Conservation (phyloP, 2,329 filamentous ascomycete genomes). For the Pyrenophora tritici-repentis region DNA sequence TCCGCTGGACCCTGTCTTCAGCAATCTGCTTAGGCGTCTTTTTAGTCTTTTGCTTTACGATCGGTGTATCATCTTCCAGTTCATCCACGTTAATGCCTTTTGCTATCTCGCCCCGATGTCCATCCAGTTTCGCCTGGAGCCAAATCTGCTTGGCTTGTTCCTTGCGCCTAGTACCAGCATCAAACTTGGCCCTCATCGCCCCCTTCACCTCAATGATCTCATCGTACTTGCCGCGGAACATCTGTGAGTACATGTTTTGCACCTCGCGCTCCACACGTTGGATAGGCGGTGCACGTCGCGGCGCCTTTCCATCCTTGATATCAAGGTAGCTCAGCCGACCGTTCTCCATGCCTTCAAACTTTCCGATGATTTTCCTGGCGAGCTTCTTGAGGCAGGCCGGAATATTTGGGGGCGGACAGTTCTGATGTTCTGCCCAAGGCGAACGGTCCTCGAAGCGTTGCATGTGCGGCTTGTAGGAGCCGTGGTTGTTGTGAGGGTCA, state of each 20-base stretch:
- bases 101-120: background rate
- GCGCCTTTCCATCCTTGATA: background rate
- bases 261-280: conserved; percentile 4
- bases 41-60: background rate
- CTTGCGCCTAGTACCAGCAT: background rate
- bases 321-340: background rate
- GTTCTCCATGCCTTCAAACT: conserved; percentile 1
- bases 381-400: background rate
- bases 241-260: conserved; percentile 4
- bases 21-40: conserved; percentile 2
- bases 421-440: background rate
- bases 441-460: background rate
- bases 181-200: background rate
- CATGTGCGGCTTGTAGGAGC: conserved; percentile 5
- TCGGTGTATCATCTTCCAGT: background rate
- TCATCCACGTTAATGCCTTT: background rate
- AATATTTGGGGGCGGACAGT: background rate
- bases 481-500: conserved; percentile 10
- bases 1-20: background rate
- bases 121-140: background rate
- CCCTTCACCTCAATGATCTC: conserved; percentile 1
- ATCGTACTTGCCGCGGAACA: background rate
- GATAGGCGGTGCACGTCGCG: background rate
- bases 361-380: background rate
- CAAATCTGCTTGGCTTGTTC: background rate